phyloP scores from a whole-genome alignment of 192 early-diverging fungal species.

The Coemansia guatemalensis region DNA sequence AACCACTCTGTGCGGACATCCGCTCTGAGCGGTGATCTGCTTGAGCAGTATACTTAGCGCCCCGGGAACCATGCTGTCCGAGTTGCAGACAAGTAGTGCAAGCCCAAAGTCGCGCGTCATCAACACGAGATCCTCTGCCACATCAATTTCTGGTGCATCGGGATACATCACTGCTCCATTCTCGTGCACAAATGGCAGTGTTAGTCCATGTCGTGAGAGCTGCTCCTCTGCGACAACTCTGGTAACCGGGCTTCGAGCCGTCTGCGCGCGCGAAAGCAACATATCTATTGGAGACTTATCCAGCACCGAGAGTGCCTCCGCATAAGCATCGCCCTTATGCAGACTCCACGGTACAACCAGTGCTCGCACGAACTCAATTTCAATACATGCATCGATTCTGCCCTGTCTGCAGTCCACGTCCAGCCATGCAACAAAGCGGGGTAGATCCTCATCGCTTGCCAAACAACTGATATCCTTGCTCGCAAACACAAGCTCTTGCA shows the following conservation, averaged over 20 bases:
- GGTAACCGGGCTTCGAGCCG: slow-evolving; percentile 9
- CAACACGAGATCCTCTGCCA: slow-evolving; percentile 20
- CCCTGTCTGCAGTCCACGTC: slow-evolving; percentile 20
- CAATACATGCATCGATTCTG: slow-evolving; percentile 27
- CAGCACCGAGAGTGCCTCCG: slow-evolving; percentile 15
- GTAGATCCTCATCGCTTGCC: slow-evolving; percentile 31
- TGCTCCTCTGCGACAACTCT: slow-evolving; percentile 43
- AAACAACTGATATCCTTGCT: background rate
- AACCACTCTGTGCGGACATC: slow-evolving; percentile 9
- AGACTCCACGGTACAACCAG: slow-evolving; percentile 37
- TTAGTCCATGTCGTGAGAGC: slow-evolving; percentile 25
- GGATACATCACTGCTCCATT: slow-evolving; percentile 28
- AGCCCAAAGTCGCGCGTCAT: slow-evolving; percentile 46
- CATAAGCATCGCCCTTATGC: background rate
- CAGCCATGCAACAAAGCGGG: slow-evolving; percentile 47
- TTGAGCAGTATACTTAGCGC: slow-evolving; percentile 24
- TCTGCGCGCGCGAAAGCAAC: slow-evolving; percentile 27
- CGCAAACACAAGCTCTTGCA: slow-evolving; percentile 10
- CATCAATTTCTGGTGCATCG: slow-evolving; percentile 14
- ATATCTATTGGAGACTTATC: slow-evolving; percentile 16
- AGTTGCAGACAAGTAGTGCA: slow-evolving; percentile 17
- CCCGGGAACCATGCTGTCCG: slow-evolving; percentile 24
- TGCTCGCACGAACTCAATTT: slow-evolving; percentile 24
- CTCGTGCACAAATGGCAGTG: slow-evolving; percentile 20
- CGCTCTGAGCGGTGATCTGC: slow-evolving; percentile 13